Conservation (phyloP, 2,329 filamentous ascomycete species). For the Colletotrichum simmondsii region DNA sequence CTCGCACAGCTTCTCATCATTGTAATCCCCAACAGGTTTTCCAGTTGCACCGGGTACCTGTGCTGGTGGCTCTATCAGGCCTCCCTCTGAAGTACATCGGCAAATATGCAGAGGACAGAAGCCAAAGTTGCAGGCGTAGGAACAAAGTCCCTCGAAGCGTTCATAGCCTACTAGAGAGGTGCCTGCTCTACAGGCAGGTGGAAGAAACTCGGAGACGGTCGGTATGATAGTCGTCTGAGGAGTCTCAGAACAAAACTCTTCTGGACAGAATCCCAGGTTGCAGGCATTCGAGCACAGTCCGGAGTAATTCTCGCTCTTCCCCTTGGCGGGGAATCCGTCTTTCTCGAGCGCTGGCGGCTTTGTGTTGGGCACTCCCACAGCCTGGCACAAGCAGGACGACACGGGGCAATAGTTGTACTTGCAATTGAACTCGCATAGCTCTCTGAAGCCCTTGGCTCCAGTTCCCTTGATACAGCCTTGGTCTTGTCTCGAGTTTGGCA, state of each 20-base stretch:
- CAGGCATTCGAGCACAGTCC: slow-evolving; percentile 4
- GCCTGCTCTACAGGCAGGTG: not conserved
- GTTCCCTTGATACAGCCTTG: slow-evolving; percentile 40
- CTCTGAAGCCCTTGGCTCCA: slow-evolving; percentile 38
- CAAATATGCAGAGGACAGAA: slow-evolving; percentile 4
- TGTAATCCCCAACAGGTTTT: slow-evolving; percentile 44
- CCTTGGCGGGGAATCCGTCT: not conserved
- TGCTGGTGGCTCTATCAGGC: slow-evolving; percentile 40
- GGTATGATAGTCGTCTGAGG: not conserved
- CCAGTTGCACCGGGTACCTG: slow-evolving; percentile 36
- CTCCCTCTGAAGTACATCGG: not conserved
- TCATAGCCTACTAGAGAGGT: not conserved
- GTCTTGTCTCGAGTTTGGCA: not conserved
- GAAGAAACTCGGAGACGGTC: not conserved
- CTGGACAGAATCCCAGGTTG: slow-evolving; percentile 7
- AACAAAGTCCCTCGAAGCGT: not conserved
- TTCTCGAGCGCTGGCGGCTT: not conserved
- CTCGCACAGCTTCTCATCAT: slow-evolving; percentile 54
- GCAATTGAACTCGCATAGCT: slow-evolving; percentile 47
- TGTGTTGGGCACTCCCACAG: not conserved
- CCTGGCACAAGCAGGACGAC: slow-evolving; percentile 32
- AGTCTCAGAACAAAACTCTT: not conserved
- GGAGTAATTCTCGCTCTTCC: not conserved
- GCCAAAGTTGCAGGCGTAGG: not conserved
- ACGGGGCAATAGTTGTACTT: slow-evolving; percentile 42